These are phyloP conservation scores for Apiospora pterosperma DNA, from an alignment of 2,329 filamentous ascomycete genomes.

Conservation along the genomic window DNA sequence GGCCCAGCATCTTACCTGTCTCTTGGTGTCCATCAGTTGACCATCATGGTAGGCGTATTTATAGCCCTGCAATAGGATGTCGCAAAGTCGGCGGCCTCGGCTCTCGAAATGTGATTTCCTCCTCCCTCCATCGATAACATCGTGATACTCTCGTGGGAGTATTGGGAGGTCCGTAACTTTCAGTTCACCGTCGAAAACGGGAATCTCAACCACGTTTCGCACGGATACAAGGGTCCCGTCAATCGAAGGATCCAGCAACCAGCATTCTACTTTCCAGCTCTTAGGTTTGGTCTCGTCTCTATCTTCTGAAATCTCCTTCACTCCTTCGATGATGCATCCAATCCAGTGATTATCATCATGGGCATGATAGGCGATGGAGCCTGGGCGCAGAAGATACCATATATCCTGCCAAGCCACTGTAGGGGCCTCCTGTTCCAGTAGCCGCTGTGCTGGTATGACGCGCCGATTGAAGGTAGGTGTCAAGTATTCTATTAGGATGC, in stretches of 20 bases:
- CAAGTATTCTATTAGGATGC: neutral
- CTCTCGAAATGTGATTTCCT: neutral
- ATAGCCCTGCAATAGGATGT: neutral
- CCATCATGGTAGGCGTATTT: neutral
- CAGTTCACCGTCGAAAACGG: neutral
- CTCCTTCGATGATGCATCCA: neutral
- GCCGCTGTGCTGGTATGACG: neutral
- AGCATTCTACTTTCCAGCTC: neutral
- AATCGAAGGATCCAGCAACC: neutral
- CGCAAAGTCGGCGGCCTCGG: neutral
- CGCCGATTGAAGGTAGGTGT: neutral
- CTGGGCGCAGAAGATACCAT: neutral
- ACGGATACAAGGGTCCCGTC: neutral
- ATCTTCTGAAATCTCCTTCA: neutral
- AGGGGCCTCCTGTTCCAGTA: neutral
- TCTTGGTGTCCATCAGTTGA: neutral
- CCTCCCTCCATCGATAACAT: neutral
- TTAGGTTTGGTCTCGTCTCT: neutral
- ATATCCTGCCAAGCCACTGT: neutral
- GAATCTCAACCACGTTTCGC: neutral
- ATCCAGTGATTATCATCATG: neutral
- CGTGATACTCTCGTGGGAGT: neutral
- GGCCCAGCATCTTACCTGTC: neutral
- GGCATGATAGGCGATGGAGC: neutral
- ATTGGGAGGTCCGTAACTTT: neutral